Evolutionary conservation across 2,329 filamentous ascomycete genomes (phyloP).

Genomic region (Cytospora chrysosperma): DNA sequence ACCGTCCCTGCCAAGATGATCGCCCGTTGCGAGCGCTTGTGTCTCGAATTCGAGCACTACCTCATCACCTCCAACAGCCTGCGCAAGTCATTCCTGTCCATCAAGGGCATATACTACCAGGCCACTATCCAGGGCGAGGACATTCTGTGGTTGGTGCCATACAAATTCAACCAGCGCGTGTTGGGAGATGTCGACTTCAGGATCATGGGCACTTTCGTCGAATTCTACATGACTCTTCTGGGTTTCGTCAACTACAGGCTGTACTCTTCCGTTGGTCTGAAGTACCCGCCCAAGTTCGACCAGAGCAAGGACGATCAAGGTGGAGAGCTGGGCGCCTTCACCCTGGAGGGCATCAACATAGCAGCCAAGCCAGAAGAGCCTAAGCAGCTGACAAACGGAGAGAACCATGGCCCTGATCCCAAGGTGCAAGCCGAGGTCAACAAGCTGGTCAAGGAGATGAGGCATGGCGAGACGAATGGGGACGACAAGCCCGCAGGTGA

Average conservation of each 20-base stretch:
- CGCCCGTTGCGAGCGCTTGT: slow-evolving; percentile 87
- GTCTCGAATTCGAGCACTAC: slow-evolving; percentile 96
- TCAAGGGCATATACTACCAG: slow-evolving; percentile 99
- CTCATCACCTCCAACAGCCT: slow-evolving; percentile 88
- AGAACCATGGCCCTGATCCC: slow-evolving; percentile 55
- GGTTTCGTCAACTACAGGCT: slow-evolving; percentile 95
- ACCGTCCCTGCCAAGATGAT: slow-evolving; percentile 94
- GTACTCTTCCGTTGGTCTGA: slow-evolving; percentile 86
- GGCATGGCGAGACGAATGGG: slow-evolving; percentile 46
- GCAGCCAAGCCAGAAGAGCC: slow-evolving; percentile 53
- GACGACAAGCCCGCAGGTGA: slow-evolving; percentile 42
- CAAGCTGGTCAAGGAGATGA: slow-evolving; percentile 67
- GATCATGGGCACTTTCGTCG: slow-evolving; percentile 98
- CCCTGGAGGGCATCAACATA: slow-evolving; percentile 72
- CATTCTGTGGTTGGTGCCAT: slow-evolving; percentile 94
- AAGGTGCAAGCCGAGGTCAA: slow-evolving; percentile 65
- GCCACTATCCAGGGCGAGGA: slow-evolving; percentile 96
- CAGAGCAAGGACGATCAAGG: slow-evolving; percentile 81
- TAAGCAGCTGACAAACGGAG: slow-evolving; percentile 53
- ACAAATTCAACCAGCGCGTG: slow-evolving; percentile 94
- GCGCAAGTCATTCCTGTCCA: slow-evolving; percentile 94
- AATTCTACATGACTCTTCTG: slow-evolving; percentile 96
- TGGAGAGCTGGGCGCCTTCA: slow-evolving; percentile 88
- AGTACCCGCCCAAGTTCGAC: slow-evolving; percentile 96
- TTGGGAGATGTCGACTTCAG: slow-evolving; percentile 95